Evolutionary conservation across 495 filamentous ascomycete genomes (phyloP).

Genomic region (Darksidea phi): DNA sequence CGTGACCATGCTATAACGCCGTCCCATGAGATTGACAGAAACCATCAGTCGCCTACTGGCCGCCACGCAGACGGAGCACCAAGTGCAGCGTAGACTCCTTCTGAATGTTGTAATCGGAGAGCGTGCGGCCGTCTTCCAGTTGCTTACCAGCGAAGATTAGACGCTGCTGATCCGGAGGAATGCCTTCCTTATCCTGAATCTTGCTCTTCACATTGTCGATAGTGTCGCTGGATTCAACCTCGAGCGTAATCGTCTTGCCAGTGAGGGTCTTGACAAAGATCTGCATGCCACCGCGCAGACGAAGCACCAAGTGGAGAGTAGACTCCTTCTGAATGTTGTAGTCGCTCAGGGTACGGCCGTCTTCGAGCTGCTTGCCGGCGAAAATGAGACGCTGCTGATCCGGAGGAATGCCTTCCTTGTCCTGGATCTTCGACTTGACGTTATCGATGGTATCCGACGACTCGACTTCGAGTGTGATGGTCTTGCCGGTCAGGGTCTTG

Average conservation of each 20-base stretch:
- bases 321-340: conserved; percentile 99
- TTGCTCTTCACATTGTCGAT: conserved; percentile 93
- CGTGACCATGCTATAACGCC: conserved; percentile 22
- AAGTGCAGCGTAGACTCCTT: conserved; percentile 71
- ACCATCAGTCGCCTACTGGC: conserved; percentile 51
- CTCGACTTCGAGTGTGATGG: conserved; percentile 69
- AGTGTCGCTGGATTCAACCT: conserved; percentile 85
- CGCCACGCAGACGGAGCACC: conserved; percentile 39
- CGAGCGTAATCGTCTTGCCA: conserved; percentile 88
- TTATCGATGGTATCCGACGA: conserved; percentile 56
- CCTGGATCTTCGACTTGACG: conserved; percentile 70
- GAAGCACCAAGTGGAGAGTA: conserved; percentile 94
- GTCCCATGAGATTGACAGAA: conserved; percentile 10
- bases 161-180: conserved; percentile 95
- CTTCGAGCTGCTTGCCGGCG: conserved; percentile 92
- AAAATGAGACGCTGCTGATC: conserved; percentile 96
- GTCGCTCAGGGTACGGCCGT: conserved; percentile 87
- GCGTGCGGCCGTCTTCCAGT: conserved; percentile 94
- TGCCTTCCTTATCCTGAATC: conserved; percentile 99
- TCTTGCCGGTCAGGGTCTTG: conserved; percentile 71
- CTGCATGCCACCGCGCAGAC: conserved; percentile 96
- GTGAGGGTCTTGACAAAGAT: conserved; percentile 94
- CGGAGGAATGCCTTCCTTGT: conserved; percentile 94
- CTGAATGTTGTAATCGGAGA: conserved; percentile 99
- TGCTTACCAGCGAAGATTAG: not conserved